Percentiles rank a stretch among this genome's conserved stretches.
Conservation (phyloP, 2,329 filamentous ascomycete species). For the Scleromitrula shiraiana region DNA sequence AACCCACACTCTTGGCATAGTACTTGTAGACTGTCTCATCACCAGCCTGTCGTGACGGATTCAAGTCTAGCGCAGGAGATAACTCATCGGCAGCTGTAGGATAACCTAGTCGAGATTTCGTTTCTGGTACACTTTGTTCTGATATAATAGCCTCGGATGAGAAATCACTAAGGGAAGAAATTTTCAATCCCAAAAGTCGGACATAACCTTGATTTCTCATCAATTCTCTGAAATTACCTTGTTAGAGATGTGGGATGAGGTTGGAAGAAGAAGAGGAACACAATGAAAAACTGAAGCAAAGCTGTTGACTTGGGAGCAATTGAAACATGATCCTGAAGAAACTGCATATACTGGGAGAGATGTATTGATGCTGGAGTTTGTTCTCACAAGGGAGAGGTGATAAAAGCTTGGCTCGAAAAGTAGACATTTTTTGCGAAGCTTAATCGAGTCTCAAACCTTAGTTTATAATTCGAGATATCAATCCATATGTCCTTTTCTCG, state of each 20-base stretch:
- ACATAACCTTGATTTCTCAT: constrained; percentile 15
- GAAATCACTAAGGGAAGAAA: constrained; percentile 20
- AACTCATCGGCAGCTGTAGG: background rate
- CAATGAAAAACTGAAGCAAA: background rate
- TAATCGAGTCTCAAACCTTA: too few species aligned
- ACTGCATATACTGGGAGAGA: background rate
- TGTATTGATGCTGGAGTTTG: background rate
- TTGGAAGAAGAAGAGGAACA: background rate
- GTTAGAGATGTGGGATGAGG: constrained; percentile 17
- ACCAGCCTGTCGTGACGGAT: constrained; percentile 17
- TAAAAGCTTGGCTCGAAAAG: too few species aligned
- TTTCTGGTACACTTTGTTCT: background rate
- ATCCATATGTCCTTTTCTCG: too few species aligned
- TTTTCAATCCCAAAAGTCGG: constrained; percentile 28
- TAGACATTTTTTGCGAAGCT: too few species aligned
- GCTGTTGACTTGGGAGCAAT: background rate
- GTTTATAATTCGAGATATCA: too few species aligned
- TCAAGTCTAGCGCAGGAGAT: constrained; percentile 23
- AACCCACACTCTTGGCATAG: constrained; percentile 19
- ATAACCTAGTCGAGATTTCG: background rate
- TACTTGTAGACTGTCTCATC: constrained; percentile 20
- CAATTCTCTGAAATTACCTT: constrained; percentile 30
- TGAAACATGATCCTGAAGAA: background rate
- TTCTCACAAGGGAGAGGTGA: background rate
- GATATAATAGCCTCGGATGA: background rate